phyloP scores from a whole-genome alignment of 805 yeast species.

The Zygosaccharomyces kombuchaensis region DNA sequence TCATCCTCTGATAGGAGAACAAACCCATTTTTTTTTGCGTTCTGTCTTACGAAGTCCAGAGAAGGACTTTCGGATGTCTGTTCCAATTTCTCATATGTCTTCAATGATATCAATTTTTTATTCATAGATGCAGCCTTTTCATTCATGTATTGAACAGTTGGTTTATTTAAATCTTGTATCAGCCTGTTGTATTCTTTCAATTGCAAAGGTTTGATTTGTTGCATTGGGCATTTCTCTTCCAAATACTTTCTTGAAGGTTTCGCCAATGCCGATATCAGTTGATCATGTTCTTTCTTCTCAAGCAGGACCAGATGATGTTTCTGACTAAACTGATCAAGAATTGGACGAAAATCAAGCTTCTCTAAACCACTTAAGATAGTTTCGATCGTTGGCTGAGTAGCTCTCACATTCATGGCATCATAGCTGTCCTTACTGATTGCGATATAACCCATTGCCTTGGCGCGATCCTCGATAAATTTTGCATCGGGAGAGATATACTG shows the following conservation, averaged over 20 bases:
- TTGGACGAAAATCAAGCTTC: slow-evolving; percentile 4
- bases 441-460: slow-evolving; percentile 16
- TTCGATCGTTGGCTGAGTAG: slow-evolving; percentile 21
- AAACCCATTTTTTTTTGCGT: slow-evolving; percentile 13
- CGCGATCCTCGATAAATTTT: slow-evolving; percentile 1
- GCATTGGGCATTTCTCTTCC: slow-evolving; percentile 18
- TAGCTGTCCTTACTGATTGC: slow-evolving; percentile 15
- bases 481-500: slow-evolving; percentile 1
- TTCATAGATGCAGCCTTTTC: slow-evolving; percentile 17
- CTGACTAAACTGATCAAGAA: slow-evolving; percentile 13
- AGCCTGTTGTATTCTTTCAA: slow-evolving; percentile 10
- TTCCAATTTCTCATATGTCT: slow-evolving; percentile 10
- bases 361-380: neutral
- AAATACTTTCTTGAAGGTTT: slow-evolving; percentile 23
- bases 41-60: slow-evolving; percentile 16
- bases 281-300: slow-evolving; percentile 21
- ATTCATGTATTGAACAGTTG: slow-evolving; percentile 10
- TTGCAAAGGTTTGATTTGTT: slow-evolving; percentile 14
- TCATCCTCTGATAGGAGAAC: slow-evolving; percentile 6
- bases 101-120: slow-evolving; percentile 14
- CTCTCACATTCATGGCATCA: slow-evolving; percentile 6
- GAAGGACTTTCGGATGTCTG: slow-evolving; percentile 11
- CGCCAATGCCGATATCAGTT: slow-evolving; percentile 20
- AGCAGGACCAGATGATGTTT: slow-evolving; percentile 10
- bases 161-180: slow-evolving; percentile 6